A percentile compares a stretch with the other conserved stretches of the same genome.
Conservation (phyloP, 2,329 filamentous ascomycete genomes). For the Sphaerostilbella broomeana region DNA sequence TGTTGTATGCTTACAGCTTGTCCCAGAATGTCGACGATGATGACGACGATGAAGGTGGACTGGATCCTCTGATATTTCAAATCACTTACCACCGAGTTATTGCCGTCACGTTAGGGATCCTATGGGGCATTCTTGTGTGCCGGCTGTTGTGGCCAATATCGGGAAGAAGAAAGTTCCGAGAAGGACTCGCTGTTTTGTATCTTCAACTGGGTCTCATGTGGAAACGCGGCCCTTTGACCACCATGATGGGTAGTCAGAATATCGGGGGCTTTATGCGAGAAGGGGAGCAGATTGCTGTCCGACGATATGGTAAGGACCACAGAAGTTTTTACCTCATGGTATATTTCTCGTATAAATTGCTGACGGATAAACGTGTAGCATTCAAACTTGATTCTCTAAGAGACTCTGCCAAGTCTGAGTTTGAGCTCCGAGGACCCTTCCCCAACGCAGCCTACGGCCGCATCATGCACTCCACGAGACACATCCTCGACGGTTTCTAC, state of each 20-base stretch:
- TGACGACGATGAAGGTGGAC: slow-evolving; percentile 82
- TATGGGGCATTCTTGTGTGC: slow-evolving; percentile 90
- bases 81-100: slow-evolving; percentile 85
- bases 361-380: slow-evolving; percentile 27
- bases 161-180: slow-evolving; percentile 78
- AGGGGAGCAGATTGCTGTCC: slow-evolving; percentile 80
- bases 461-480: slow-evolving; percentile 72
- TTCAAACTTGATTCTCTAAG: slow-evolving; percentile 69
- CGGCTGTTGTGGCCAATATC: slow-evolving; percentile 91
- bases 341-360: slow-evolving; percentile 2
- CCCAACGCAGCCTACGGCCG: slow-evolving; percentile 64
- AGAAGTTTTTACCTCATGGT: not conserved
- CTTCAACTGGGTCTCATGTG: slow-evolving; percentile 92
- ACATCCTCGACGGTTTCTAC: slow-evolving; percentile 88
- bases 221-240: slow-evolving; percentile 83
- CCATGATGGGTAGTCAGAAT: slow-evolving; percentile 55
- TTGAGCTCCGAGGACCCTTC: slow-evolving; percentile 83
- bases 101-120: slow-evolving; percentile 75
- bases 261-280: slow-evolving; percentile 71
- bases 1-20: slow-evolving; percentile 88
- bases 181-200: slow-evolving; percentile 85
- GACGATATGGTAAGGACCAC: slow-evolving; percentile 54
- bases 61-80: slow-evolving; percentile 75
- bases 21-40: slow-evolving; percentile 72
- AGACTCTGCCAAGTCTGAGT: slow-evolving; percentile 70